Percentiles rank a stretch among this genome's conserved stretches.
Conservation (phyloP, 441 rosid species). For the Daphne laureola region DNA sequence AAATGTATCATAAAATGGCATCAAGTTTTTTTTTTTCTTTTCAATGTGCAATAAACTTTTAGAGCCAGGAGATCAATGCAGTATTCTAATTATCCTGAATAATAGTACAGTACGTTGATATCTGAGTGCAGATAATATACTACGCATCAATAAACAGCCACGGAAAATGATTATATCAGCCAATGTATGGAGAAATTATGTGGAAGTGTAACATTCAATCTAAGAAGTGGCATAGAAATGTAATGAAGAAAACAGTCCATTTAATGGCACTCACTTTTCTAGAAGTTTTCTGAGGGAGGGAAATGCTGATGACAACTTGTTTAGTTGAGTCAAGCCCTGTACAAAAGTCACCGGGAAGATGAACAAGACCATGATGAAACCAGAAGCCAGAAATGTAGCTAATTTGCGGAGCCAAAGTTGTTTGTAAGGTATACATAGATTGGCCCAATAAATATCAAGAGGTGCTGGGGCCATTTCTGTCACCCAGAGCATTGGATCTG, state of each 20-base stretch:
- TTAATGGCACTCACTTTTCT: constrained; percentile 37
- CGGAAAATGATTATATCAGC: too few relatives aligned
- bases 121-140: too few relatives aligned
- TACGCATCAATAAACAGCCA: too few relatives aligned
- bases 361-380: constrained; percentile 70
- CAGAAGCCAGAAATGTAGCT: constrained; percentile 49
- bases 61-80: too few relatives aligned
- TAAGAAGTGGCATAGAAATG: too few relatives aligned
- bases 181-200: too few relatives aligned
- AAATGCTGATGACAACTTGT: constrained; percentile 37
- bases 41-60: constrained; percentile 6
- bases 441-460: constrained; percentile 77
- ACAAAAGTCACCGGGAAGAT: constrained; percentile 65
- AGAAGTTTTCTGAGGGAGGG: constrained; percentile 55
- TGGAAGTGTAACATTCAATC: too few relatives aligned
- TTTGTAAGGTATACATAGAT: constrained; percentile 66
- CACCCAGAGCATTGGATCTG: constrained; percentile 89
- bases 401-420: constrained; percentile 82
- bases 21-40: too few relatives aligned
- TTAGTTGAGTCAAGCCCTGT: constrained; percentile 72
- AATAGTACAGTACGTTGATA: too few relatives aligned
- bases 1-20: too few relatives aligned
- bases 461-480: constrained; percentile 84
- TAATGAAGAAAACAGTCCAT: not conserved
- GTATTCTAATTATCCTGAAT: too few relatives aligned